These are phyloP conservation scores for Pseudozyma hubeiensis DNA, from an alignment of 1,284 basidiomycete genomes.

Conservation along the genomic window DNA sequence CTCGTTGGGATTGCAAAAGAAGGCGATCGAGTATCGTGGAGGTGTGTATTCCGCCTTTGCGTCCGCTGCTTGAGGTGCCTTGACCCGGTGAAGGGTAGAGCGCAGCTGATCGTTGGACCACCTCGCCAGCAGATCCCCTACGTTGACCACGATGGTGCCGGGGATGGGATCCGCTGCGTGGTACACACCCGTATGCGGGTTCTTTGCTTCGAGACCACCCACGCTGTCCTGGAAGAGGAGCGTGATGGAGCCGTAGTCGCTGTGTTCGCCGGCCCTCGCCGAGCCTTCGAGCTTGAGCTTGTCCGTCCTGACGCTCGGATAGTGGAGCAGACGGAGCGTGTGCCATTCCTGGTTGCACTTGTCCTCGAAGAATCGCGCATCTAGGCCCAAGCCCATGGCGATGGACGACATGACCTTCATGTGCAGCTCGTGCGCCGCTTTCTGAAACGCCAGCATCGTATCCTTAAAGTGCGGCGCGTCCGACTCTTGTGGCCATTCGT, in stretches of 20 bases:
- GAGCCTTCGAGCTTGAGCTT: slow-evolving; percentile 27
- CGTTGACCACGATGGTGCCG: slow-evolving; percentile 28
- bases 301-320: slow-evolving; percentile 19
- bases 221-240: slow-evolving; percentile 28
- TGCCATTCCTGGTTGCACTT: slow-evolving; percentile 29
- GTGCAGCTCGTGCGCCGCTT: slow-evolving; percentile 78
- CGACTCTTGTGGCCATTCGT: slow-evolving; percentile 79
- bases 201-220: slow-evolving; percentile 26
- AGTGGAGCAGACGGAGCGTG: slow-evolving; percentile 27
- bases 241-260: slow-evolving; percentile 30
- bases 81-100: slow-evolving; percentile 23
- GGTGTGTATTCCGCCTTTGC: slow-evolving; percentile 72
- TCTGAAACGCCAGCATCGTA: slow-evolving; percentile 80
- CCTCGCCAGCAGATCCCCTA: slow-evolving; percentile 25
- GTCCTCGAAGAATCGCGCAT: slow-evolving; percentile 19
- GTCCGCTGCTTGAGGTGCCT: slow-evolving; percentile 19
- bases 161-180: slow-evolving; percentile 24
- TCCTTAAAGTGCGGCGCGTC: slow-evolving; percentile 77
- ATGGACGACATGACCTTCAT: slow-evolving; percentile 81
- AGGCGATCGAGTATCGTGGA: slow-evolving; percentile 81
- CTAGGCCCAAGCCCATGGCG: slow-evolving; percentile 77
- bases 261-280: slow-evolving; percentile 26
- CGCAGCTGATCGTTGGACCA: slow-evolving; percentile 28
- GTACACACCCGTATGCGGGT: slow-evolving; percentile 26
- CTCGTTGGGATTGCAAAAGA: slow-evolving; percentile 87